phyloP scores from a whole-genome alignment of 805 yeast genomes.

The Candida nanaspora region DNA sequence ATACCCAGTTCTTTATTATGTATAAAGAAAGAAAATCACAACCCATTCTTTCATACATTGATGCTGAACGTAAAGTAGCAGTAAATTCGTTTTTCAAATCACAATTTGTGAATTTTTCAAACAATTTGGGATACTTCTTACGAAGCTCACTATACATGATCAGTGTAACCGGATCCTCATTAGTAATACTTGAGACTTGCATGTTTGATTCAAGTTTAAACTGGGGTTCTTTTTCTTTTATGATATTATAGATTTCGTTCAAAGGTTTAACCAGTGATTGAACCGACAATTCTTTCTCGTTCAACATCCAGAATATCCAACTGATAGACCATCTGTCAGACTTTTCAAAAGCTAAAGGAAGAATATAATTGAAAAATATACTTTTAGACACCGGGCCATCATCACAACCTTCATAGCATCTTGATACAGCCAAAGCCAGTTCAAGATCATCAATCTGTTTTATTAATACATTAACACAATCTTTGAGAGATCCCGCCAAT shows the following conservation, averaged over 20 bases:
- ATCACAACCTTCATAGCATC: slow-evolving; percentile 61
- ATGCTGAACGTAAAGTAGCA: slow-evolving; percentile 54
- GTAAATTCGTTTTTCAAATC: slow-evolving; percentile 44
- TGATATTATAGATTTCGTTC: slow-evolving; percentile 23
- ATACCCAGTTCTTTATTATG: slow-evolving; percentile 63
- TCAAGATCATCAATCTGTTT: slow-evolving; percentile 60
- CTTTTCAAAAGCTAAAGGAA: slow-evolving; percentile 49
- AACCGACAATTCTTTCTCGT: slow-evolving; percentile 43
- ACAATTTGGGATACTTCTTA: slow-evolving; percentile 39
- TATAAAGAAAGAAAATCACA: slow-evolving; percentile 72
- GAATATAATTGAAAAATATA: slow-evolving; percentile 40
- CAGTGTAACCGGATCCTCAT: slow-evolving; percentile 77
- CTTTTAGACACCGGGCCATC: slow-evolving; percentile 44
- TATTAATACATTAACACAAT: slow-evolving; percentile 68
- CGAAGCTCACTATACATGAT: slow-evolving; percentile 59
- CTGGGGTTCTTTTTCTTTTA: slow-evolving; percentile 20
- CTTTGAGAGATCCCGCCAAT: slow-evolving; percentile 67
- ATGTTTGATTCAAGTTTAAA: slow-evolving; percentile 20
- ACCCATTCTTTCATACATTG: slow-evolving; percentile 81
- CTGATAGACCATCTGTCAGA: slow-evolving; percentile 79
- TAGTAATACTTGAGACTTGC: slow-evolving; percentile 13
- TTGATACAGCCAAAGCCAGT: slow-evolving; percentile 74
- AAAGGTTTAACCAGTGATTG: slow-evolving; percentile 61
- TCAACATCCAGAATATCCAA: slow-evolving; percentile 70
- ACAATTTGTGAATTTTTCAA: slow-evolving; percentile 41